A percentile compares a stretch with the other conserved stretches of the same genome.
These are phyloP conservation scores for Anacardium occidentale DNA, from an alignment of 345 rosid genomes.

Conservation along the genomic window DNA sequence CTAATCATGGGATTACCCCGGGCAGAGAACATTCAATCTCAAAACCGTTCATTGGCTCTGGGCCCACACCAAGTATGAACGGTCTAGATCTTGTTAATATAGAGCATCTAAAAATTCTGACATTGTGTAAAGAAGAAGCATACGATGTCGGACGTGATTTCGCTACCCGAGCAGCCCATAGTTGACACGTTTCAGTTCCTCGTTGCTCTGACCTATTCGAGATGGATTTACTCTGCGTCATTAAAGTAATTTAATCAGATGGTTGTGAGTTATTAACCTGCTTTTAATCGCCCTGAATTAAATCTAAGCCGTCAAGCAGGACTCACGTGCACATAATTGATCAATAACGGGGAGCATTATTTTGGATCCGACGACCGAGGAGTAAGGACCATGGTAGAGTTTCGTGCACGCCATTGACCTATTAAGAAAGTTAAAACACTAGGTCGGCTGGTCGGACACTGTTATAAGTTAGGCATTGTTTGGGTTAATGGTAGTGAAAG, in stretches of 20 bases:
- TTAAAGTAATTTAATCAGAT: not conserved
- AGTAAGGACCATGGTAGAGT: slow-evolving; percentile 9
- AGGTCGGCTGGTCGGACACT: slow-evolving; percentile 14
- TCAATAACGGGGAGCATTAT: not conserved
- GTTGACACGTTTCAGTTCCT: not conserved
- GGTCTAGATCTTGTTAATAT: slow-evolving; percentile 18
- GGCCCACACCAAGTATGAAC: not conserved
- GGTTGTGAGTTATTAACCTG: not conserved
- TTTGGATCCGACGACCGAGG: not conserved
- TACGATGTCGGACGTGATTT: slow-evolving; percentile 32
- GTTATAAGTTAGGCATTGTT: no score
- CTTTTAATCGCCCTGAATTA: not conserved
- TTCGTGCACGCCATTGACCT: slow-evolving; percentile 14
- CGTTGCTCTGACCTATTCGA: not conserved
- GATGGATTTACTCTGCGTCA: not conserved
- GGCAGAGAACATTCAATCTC: not conserved
- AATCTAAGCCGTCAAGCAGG: slow-evolving; percentile 20
- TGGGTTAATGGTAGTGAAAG: no score
- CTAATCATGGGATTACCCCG: not conserved
- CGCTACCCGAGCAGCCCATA: slow-evolving; percentile 11
- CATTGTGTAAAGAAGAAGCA: slow-evolving; percentile 45
- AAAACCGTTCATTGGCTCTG: not conserved
- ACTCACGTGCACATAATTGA: not conserved
- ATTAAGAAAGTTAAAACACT: not conserved
- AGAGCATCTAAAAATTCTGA: slow-evolving; percentile 36